Conservation (phyloP, 768 basidiomycete genomes). For the Rhizopogon roseolus region DNA sequence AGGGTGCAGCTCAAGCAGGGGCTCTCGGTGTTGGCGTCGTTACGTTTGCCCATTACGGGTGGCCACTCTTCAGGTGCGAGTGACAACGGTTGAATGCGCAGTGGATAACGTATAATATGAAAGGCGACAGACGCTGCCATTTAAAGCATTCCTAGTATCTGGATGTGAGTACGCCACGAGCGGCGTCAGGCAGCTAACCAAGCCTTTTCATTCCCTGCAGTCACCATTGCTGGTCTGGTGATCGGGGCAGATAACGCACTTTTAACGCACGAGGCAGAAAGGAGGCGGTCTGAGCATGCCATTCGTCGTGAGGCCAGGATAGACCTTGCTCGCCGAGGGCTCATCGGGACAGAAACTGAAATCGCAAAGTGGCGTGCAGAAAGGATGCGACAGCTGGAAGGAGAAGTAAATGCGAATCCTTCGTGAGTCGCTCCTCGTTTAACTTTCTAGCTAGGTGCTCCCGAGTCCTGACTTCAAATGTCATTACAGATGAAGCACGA, state of each 20-base stretch:
- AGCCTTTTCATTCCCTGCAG: conserved; percentile 27
- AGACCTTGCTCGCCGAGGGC: conserved; percentile 69
- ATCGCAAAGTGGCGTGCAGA: conserved; percentile 75
- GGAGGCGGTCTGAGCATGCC: conserved; percentile 62
- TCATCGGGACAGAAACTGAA: conserved; percentile 79
- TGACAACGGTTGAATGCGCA: not conserved
- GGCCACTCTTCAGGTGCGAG: conserved; percentile 65
- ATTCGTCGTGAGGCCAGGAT: conserved; percentile 70
- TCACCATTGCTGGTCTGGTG: conserved; percentile 63
- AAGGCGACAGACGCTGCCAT: conserved; percentile 75
- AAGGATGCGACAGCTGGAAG: conserved; percentile 19
- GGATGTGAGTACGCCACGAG: conserved; percentile 44
- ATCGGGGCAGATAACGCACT: conserved; percentile 76
- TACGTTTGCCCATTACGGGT: conserved; percentile 61
- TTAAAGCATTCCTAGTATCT: conserved; percentile 77
- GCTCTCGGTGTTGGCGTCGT: conserved; percentile 56
- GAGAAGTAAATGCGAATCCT: not conserved
- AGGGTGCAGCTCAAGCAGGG: conserved; percentile 53
- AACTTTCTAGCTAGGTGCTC: not conserved
- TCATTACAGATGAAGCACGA: conserved; percentile 2
- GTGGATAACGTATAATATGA: conserved; percentile 1
- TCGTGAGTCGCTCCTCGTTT: not conserved
- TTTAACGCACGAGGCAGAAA: conserved; percentile 59
- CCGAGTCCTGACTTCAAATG: conserved; percentile 7
- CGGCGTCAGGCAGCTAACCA: not conserved